Evolutionary conservation across 345 rosid genomes (phyloP).

Genomic region (Salix udensis): DNA sequence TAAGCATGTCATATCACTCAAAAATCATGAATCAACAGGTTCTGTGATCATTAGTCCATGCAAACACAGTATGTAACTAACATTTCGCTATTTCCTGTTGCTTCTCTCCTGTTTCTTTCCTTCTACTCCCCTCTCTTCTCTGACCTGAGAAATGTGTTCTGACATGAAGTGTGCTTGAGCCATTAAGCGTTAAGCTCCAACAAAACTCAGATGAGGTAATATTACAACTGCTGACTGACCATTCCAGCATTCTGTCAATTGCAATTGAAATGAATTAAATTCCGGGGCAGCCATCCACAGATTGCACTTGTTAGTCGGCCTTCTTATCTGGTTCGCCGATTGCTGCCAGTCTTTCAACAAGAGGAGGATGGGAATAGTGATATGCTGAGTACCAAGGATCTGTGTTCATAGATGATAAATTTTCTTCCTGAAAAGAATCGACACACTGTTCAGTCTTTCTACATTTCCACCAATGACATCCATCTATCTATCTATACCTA

Average conservation of each 20-base stretch:
- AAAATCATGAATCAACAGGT: neutral
- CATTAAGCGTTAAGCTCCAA: neutral
- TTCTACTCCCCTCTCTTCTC: neutral
- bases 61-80: neutral
- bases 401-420: slow-evolving; percentile 90
- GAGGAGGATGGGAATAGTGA: slow-evolving; percentile 97
- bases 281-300: neutral
- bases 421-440: slow-evolving; percentile 70
- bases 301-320: slow-evolving; percentile 44
- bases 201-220: slow-evolving; percentile 15
- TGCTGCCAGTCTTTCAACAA: slow-evolving; percentile 87
- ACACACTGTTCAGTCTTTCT: neutral
- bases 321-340: slow-evolving; percentile 70
- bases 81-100: neutral
- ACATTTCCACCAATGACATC: neutral
- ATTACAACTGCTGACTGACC: neutral
- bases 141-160: neutral
- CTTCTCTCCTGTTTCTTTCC: neutral
- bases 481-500: too few species aligned
- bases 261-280: slow-evolving; percentile 17
- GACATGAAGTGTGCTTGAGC: slow-evolving; percentile 1
- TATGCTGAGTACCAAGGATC: slow-evolving; percentile 98
- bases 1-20: neutral
- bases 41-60: neutral
- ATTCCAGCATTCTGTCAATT: neutral